A percentile compares a stretch with the other conserved stretches of the same genome.
Conservation (phyloP, 2,329 filamentous ascomycete species). For the Tolypocladium pustulatum region DNA sequence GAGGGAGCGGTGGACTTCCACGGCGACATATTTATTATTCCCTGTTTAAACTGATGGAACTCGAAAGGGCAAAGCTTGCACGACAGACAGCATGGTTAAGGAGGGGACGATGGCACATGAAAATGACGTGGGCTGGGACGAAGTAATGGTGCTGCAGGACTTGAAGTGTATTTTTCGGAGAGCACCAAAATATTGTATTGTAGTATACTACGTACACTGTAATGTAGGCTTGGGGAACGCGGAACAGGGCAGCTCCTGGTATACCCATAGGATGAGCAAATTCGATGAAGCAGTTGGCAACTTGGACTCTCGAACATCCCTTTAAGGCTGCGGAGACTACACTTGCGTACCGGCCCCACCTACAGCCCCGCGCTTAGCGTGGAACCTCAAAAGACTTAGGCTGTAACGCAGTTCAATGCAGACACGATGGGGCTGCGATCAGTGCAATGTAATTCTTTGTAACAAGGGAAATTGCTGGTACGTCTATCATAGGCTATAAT, state of each 20-base stretch:
- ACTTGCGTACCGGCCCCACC: no score
- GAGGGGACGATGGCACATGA: background rate
- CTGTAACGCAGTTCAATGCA: no score
- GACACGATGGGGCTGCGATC: no score
- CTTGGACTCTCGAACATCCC: background rate
- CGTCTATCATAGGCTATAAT: no score
- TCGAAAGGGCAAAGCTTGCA: background rate
- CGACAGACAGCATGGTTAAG: background rate
- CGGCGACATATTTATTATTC: background rate
- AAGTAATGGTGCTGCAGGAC: background rate
- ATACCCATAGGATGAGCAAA: background rate
- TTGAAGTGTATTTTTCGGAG: background rate
- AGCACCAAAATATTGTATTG: background rate
- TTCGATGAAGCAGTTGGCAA: background rate
- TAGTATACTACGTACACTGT: background rate
- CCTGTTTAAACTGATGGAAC: background rate
- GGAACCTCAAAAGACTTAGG: no score
- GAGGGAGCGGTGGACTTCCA: background rate
- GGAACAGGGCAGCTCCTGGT: background rate
- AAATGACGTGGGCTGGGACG: background rate
- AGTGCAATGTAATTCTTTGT: no score
- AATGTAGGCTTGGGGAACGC: slow-evolving; percentile 1
- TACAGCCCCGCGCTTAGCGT: no score
- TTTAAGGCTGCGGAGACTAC: no score
- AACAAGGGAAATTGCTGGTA: no score